Evolutionary conservation across 148 eudicot genomes (phyloP).

Genomic region (Vaccinium darrowii): DNA sequence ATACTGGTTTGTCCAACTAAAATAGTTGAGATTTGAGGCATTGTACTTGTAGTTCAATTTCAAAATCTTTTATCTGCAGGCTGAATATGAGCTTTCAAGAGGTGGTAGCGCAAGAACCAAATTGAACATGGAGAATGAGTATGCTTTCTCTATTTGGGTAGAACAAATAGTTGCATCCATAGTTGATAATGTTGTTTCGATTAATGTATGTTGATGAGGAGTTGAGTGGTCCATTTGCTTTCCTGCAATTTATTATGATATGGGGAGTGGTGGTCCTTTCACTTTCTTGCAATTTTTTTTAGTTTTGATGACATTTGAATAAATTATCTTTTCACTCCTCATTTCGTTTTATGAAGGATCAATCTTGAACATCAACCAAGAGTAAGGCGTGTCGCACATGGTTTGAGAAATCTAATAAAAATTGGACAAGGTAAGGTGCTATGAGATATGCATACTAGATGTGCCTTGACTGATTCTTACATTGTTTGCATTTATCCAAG

Average conservation of each 20-base stretch:
- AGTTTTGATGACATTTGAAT: constrained; percentile 2
- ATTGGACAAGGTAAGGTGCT: constrained; percentile 77
- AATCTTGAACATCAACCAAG: constrained; percentile 88
- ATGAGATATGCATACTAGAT: background rate
- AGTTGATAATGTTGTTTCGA: background rate
- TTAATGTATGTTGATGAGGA: background rate
- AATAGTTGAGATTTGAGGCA: constrained; percentile 1
- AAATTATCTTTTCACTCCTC: constrained; percentile 10
- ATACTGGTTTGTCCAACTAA: background rate
- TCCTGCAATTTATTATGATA: background rate
- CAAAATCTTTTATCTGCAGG: constrained; percentile 40
- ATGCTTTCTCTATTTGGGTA: constrained; percentile 34
- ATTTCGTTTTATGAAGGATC: constrained; percentile 51
- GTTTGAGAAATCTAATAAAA: constrained; percentile 71
- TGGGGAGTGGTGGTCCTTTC: background rate
- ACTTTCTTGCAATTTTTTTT: background rate
- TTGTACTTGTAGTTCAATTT: constrained; percentile 8
- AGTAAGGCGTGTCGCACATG: constrained; percentile 84
- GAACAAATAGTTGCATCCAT: constrained; percentile 15
- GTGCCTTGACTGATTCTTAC: background rate
- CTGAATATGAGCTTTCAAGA: constrained; percentile 69
- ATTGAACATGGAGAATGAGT: constrained; percentile 79
- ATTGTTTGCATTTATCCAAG: background rate
- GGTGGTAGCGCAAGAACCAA: constrained; percentile 69
- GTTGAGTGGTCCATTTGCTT: background rate